Percentiles rank a stretch among this genome's conserved stretches.
Conservation (phyloP, 2,329 filamentous ascomycete species). For the Neoascochyta sp. region DNA sequence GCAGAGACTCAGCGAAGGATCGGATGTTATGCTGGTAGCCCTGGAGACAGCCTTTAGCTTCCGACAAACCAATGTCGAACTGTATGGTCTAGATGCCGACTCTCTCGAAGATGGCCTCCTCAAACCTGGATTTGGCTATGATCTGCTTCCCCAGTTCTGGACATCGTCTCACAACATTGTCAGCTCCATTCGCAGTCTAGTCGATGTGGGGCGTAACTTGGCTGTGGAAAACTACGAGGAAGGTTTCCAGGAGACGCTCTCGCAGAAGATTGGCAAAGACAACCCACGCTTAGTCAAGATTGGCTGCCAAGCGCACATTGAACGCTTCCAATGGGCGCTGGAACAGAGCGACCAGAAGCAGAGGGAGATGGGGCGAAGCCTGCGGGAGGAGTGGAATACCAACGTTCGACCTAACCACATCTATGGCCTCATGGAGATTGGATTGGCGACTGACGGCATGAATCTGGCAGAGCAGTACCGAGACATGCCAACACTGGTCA, state of each 20-base stretch:
- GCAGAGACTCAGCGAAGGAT: constrained; percentile 60
- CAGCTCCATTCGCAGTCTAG: constrained; percentile 37
- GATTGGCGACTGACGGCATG: constrained; percentile 56
- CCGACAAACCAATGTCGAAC: constrained; percentile 62
- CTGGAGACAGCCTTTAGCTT: constrained; percentile 66
- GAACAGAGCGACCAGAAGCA: constrained; percentile 50
- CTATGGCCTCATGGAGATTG: constrained; percentile 46
- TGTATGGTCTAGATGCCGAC: constrained; percentile 71
- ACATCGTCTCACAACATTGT: constrained; percentile 61
- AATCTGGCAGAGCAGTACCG: constrained; percentile 59
- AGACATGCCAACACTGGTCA: constrained; percentile 61
- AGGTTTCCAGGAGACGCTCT: constrained; percentile 29
- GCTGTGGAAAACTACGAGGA: constrained; percentile 41
- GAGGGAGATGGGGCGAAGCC: constrained; percentile 47
- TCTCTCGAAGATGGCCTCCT: constrained; percentile 51
- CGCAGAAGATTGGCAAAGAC: constrained; percentile 46
- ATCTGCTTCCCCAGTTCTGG: constrained; percentile 76
- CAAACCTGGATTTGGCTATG: constrained; percentile 53
- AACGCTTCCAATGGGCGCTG: constrained; percentile 57
- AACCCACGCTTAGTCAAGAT: constrained; percentile 53
- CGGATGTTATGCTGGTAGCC: constrained; percentile 66
- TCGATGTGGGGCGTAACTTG: constrained; percentile 42
- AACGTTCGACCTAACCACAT: constrained; percentile 43
- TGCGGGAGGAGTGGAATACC: constrained; percentile 43
- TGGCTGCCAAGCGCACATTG: constrained; percentile 56